These are phyloP conservation scores for Saccharomycopsis babjevae DNA, from an alignment of 805 yeast genomes.

Conservation along the genomic window DNA sequence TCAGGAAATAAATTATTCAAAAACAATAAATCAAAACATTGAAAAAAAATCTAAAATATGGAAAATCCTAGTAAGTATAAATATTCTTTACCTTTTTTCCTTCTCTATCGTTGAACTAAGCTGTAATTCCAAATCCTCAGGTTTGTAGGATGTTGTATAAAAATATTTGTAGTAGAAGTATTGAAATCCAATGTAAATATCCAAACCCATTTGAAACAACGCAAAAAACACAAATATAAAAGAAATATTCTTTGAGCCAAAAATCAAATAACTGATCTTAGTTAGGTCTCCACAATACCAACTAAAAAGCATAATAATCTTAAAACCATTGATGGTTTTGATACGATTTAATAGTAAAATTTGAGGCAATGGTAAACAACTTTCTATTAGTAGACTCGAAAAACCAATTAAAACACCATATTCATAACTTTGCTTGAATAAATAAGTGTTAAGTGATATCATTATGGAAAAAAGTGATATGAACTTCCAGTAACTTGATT, in stretches of 20 bases:
- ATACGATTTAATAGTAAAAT: constrained; percentile 57
- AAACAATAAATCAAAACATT: not conserved
- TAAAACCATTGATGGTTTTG: constrained; percentile 68
- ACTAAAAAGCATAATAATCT: constrained; percentile 59
- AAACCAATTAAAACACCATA: constrained; percentile 49
- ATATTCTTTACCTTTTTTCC: not conserved
- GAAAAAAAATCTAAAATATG: not conserved
- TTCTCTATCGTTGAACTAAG: not conserved
- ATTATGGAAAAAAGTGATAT: constrained; percentile 35
- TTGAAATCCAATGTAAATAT: constrained; percentile 62
- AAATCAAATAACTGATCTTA: constrained; percentile 64
- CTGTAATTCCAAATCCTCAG: constrained; percentile 6
- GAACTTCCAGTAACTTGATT: constrained; percentile 52
- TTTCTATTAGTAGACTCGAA: constrained; percentile 60
- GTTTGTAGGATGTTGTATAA: constrained; percentile 18
- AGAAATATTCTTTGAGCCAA: constrained; percentile 65
- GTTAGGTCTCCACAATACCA: constrained; percentile 88
- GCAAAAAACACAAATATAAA: constrained; percentile 59
- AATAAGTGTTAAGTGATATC: constrained; percentile 32
- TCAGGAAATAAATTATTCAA: not conserved
- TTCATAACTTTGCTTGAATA: constrained; percentile 27
- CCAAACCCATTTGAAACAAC: constrained; percentile 66
- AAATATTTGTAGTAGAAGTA: constrained; percentile 51
- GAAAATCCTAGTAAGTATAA: not conserved
- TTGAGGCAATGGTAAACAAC: constrained; percentile 68